A percentile compares a stretch with the other conserved stretches of the same genome.
Conservation (phyloP, 257 asterid species). For the Primulina eburnea region DNA sequence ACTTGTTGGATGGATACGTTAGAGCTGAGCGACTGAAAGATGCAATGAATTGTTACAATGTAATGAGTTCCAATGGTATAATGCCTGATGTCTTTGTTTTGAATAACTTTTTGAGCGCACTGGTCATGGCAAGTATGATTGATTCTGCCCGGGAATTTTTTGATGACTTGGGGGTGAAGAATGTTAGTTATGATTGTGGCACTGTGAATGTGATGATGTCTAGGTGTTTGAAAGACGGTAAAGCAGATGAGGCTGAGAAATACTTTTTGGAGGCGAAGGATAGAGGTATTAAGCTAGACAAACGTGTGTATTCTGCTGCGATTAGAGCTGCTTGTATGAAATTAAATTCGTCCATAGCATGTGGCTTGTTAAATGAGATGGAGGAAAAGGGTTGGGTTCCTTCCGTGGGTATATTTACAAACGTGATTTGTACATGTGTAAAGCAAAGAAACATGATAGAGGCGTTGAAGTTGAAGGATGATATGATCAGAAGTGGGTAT, state of each 20-base stretch:
- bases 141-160: constrained; percentile 45
- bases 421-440: constrained; percentile 52
- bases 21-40: constrained; percentile 43
- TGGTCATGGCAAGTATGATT: constrained; percentile 46
- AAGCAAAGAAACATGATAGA: constrained; percentile 56
- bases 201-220: constrained; percentile 67
- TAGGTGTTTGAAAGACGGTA: constrained; percentile 50
- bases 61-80: constrained; percentile 42
- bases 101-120: constrained; percentile 43
- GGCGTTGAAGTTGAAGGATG: constrained; percentile 69
- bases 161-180: constrained; percentile 35
- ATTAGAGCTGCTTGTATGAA: constrained; percentile 53
- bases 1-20: constrained; percentile 54
- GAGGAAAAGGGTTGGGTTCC: constrained; percentile 67
- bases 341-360: constrained; percentile 36
- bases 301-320: constrained; percentile 46
- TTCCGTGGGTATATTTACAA: constrained; percentile 47
- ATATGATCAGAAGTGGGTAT: constrained; percentile 62
- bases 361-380: constrained; percentile 64
- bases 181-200: constrained; percentile 40
- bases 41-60: constrained; percentile 55
- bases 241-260: constrained; percentile 49
- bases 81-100: constrained; percentile 31
- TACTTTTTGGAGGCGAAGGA: constrained; percentile 51
- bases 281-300: constrained; percentile 48